Evolutionary conservation across 352 stramenopile species (phyloP).

Genomic region (Phytophthora multivora): DNA sequence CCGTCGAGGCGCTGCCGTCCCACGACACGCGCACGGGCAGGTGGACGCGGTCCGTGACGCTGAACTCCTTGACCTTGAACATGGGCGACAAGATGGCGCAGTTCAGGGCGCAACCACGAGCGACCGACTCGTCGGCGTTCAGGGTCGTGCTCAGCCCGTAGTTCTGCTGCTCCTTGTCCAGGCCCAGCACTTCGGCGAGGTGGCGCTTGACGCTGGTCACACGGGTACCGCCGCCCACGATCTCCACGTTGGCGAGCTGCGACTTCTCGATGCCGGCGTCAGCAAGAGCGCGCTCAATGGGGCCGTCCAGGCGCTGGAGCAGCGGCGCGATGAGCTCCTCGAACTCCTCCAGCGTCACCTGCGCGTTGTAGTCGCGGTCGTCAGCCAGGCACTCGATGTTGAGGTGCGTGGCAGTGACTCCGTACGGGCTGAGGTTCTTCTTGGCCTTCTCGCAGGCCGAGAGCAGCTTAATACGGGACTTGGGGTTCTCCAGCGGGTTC

Average conservation of each 20-base stretch:
- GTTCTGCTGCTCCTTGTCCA: constrained; percentile 94
- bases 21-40: constrained; percentile 95
- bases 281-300: constrained; percentile 82
- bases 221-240: constrained; percentile 95
- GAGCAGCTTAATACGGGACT: constrained; percentile 97
- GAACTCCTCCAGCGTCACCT: constrained; percentile 95
- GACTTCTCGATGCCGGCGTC: constrained; percentile 91
- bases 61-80: constrained; percentile 97
- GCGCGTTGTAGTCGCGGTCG: constrained; percentile 96
- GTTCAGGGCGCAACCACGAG: constrained; percentile 96
- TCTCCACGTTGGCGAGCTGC: constrained; percentile 94
- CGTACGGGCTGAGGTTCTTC: constrained; percentile 97
- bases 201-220: constrained; percentile 96
- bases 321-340: constrained; percentile 93
- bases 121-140: constrained; percentile 99
- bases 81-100: constrained; percentile 98
- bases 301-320: constrained; percentile 80
- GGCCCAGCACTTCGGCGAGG: constrained; percentile 90
- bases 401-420: constrained; percentile 95
- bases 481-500: constrained; percentile 91
- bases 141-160: constrained; percentile 98
- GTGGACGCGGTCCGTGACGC: constrained; percentile 86
- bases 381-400: constrained; percentile 99
- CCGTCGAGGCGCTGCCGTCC: constrained; percentile 73
- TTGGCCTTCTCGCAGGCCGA: constrained; percentile 98